Percentiles rank a stretch among this genome's conserved stretches.
These are phyloP conservation scores for Penicillium concentricum DNA, from an alignment of 2,329 filamentous ascomycete species.

Conservation along the genomic window DNA sequence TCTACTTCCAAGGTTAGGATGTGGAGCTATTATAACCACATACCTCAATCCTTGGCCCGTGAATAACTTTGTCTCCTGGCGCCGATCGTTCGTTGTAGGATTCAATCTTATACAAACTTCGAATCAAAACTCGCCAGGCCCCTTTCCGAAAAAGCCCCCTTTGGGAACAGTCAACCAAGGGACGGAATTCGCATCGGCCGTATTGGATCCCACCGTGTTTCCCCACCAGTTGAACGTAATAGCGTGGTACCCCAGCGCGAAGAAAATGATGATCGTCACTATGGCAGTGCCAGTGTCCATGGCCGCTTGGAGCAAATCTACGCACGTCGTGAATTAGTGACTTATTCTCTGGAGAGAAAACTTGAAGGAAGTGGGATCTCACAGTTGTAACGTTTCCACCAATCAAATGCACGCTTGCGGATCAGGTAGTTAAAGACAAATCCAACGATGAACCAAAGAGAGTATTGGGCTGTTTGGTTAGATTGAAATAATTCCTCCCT, in stretches of 20 bases:
- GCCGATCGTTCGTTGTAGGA: neutral
- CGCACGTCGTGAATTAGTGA: neutral
- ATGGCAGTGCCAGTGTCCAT: slow-evolving; percentile 38
- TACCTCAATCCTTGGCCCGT: no score
- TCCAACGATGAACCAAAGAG: slow-evolving; percentile 35
- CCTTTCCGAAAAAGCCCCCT: slow-evolving; percentile 33
- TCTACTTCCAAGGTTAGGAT: no score
- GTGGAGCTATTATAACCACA: no score
- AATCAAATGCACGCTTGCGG: slow-evolving; percentile 30
- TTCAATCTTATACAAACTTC: neutral
- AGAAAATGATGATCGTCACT: slow-evolving; percentile 35
- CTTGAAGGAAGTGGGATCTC: neutral
- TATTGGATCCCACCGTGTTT: slow-evolving; percentile 35
- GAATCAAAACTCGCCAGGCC: slow-evolving; percentile 20
- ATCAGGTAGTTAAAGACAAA: slow-evolving; percentile 34
- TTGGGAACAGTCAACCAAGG: slow-evolving; percentile 33
- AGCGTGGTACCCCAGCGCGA: slow-evolving; percentile 32
- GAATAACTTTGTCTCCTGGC: neutral
- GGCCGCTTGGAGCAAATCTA: slow-evolving; percentile 23
- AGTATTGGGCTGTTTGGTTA: slow-evolving; percentile 25
- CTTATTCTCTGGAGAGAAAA: slow-evolving; percentile 13
- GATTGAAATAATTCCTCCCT: neutral
- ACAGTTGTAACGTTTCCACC: slow-evolving; percentile 38
- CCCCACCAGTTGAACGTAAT: slow-evolving; percentile 37
- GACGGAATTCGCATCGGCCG: slow-evolving; percentile 35